Evolutionary conservation across 371 early-diverging fungal species (phyloP), one percentile per base, ranked within the genome.

Genomic region (Lichtheimia ornata): DNA sequence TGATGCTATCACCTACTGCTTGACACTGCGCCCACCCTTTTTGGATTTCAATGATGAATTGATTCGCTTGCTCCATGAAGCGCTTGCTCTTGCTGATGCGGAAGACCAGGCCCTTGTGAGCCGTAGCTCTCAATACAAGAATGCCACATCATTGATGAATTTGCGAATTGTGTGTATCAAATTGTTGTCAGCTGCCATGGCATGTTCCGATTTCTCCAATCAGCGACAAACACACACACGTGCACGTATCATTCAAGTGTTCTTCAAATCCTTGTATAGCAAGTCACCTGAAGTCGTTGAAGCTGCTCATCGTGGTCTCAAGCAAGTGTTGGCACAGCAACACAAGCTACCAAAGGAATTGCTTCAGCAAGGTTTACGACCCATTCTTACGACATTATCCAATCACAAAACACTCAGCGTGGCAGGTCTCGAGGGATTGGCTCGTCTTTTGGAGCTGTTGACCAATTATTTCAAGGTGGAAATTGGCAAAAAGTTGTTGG

Each of bases 401-500:
- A 97, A 98, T 64, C 92, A 92, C 81, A 96, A 93, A 70, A 86
- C 91, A 9, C 76, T 99, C 49, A 95, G 94, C 3, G 95, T 98
- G 2, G 81, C 94, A 14, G 94, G 92, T 27, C 74, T 99, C 9
- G 97, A 97, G 54, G 98, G 98, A 0, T 73, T 99, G 28, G 97
- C 96, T 0, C 85, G 97, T 5, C 81, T 99, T 20, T 71, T 99
- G 44, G 93, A 97, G 69, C 84, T 99, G 0, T 69, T 99, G 63
- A 94, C 95, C 28, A 95, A 91, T 71, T 99, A 98, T 69, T 99
- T 99, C 76, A 99, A 98, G 71, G 95, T 94, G 12, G 98, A 99
- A 65, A 97, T 99, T 41, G 99, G 99, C 25, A 90, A 89, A 59
- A 97, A 98, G 81, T 79, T 99, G n/a, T 64, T 99, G 55, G 99